phyloP scores from a whole-genome alignment of 2,329 filamentous ascomycete species.

The Neoascochyta sp. region DNA sequence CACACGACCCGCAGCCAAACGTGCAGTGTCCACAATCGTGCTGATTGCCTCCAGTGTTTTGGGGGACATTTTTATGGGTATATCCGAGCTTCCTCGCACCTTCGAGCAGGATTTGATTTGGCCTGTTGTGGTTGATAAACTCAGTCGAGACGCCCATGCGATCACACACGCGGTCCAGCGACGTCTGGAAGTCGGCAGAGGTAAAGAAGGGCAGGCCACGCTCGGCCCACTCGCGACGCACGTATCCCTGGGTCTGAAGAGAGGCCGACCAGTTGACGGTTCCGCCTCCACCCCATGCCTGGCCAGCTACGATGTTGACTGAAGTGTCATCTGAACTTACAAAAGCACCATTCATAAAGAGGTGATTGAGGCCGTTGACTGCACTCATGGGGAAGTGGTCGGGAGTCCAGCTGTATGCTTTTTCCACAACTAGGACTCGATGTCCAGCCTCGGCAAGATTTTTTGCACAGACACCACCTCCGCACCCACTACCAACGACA shows the following conservation, averaged over 20 bases:
- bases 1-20: slow-evolving; percentile 58
- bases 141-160: slow-evolving; percentile 71
- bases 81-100: slow-evolving; percentile 72
- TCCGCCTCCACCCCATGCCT: slow-evolving; percentile 79
- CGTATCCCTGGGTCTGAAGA: slow-evolving; percentile 67
- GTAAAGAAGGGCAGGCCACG: slow-evolving; percentile 70
- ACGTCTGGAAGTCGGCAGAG: slow-evolving; percentile 69
- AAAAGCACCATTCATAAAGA: slow-evolving; percentile 67
- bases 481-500: slow-evolving; percentile 82
- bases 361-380: slow-evolving; percentile 54
- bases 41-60: slow-evolving; percentile 70
- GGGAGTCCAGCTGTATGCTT: slow-evolving; percentile 71
- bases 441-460: slow-evolving; percentile 73
- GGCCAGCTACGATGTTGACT: slow-evolving; percentile 62
- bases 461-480: slow-evolving; percentile 77
- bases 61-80: slow-evolving; percentile 64
- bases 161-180: slow-evolving; percentile 72
- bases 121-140: slow-evolving; percentile 66
- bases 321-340: slow-evolving; percentile 50
- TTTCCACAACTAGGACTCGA: slow-evolving; percentile 76
- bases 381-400: slow-evolving; percentile 72
- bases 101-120: slow-evolving; percentile 69
- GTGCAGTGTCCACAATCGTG: slow-evolving; percentile 70
- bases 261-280: slow-evolving; percentile 79
- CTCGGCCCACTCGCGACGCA: slow-evolving; percentile 77